These are phyloP conservation scores for Plantago major DNA, from an alignment of 257 asterid species.

Conservation along the genomic window DNA sequence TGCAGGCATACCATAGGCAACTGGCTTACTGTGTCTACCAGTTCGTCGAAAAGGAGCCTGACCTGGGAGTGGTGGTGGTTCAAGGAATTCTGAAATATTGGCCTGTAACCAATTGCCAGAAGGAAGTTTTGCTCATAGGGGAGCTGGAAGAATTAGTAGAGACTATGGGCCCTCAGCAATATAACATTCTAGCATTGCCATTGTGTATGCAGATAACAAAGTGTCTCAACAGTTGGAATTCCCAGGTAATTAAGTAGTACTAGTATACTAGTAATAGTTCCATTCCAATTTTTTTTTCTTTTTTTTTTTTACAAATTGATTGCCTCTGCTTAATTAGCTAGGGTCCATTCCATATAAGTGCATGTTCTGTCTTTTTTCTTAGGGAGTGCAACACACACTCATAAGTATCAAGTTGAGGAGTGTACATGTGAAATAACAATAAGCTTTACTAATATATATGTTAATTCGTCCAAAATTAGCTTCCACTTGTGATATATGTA, in stretches of 20 bases:
- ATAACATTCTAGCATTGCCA: conserved; percentile 50
- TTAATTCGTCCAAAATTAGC: background rate
- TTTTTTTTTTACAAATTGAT: no score
- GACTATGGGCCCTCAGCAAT: conserved; percentile 37
- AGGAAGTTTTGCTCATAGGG: conserved; percentile 71
- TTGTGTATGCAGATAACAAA: conserved; percentile 54
- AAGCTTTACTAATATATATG: background rate
- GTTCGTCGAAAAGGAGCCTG: conserved; percentile 65
- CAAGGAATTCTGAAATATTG: conserved; percentile 59
- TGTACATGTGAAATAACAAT: no score
- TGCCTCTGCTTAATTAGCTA: no score
- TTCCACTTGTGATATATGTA: no score
- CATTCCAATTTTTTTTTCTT: no score
- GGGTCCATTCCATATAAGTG: no score
- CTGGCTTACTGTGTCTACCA: conserved; percentile 71
- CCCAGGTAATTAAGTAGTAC: conserved; percentile 76
- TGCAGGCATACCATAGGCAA: conserved; percentile 66
- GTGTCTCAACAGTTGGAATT: conserved; percentile 68
- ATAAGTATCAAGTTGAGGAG: no score
- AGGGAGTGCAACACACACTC: no score
- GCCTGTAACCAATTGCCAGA: conserved; percentile 68
- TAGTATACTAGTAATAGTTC: no score
- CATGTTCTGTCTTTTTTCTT: no score
- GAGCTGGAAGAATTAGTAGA: conserved; percentile 69
- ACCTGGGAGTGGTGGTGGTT: conserved; percentile 50